These are phyloP conservation scores for Piloderma croceum DNA, from an alignment of 768 basidiomycete species.

Conservation along the genomic window DNA sequence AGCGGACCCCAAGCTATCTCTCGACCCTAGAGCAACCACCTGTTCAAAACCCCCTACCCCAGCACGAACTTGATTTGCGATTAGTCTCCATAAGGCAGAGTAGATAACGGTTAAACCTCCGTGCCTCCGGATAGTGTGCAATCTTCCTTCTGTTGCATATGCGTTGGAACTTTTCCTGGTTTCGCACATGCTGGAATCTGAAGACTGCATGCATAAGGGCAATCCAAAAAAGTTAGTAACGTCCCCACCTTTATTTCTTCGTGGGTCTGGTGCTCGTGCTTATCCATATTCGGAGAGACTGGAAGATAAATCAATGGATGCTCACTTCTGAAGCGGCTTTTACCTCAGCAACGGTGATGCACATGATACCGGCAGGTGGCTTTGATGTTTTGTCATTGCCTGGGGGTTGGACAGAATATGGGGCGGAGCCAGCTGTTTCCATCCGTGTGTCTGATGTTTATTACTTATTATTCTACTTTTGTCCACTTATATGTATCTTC, in stretches of 20 bases:
- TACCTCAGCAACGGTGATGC: conserved; percentile 88
- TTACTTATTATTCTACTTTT: neutral
- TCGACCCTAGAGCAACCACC: too few species aligned
- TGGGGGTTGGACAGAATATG: conserved; percentile 56
- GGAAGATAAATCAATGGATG: conserved; percentile 72
- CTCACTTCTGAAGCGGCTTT: conserved; percentile 88
- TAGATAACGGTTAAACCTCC: too few species aligned
- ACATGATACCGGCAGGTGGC: conserved; percentile 59
- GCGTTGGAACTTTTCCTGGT: conserved; percentile 75
- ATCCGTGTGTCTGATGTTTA: conserved; percentile 33
- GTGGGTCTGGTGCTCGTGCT: neutral
- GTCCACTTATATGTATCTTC: conserved; percentile 7
- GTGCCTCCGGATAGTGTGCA: too few species aligned
- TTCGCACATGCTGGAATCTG: conserved; percentile 82
- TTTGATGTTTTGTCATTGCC: conserved; percentile 53
- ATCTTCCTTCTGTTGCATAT: conserved; percentile 56
- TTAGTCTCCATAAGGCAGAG: too few species aligned
- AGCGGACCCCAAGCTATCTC: too few species aligned
- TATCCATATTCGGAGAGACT: conserved; percentile 40
- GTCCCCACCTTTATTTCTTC: conserved; percentile 8
- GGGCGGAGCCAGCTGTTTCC: conserved; percentile 39
- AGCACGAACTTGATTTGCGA: too few species aligned
- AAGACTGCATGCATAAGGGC: conserved; percentile 61
- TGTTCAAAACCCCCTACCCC: too few species aligned
- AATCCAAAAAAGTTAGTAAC: conserved; percentile 51